These are phyloP conservation scores for Claviceps sp. DNA, from an alignment of 2,329 filamentous ascomycete species.

Conservation along the genomic window DNA sequence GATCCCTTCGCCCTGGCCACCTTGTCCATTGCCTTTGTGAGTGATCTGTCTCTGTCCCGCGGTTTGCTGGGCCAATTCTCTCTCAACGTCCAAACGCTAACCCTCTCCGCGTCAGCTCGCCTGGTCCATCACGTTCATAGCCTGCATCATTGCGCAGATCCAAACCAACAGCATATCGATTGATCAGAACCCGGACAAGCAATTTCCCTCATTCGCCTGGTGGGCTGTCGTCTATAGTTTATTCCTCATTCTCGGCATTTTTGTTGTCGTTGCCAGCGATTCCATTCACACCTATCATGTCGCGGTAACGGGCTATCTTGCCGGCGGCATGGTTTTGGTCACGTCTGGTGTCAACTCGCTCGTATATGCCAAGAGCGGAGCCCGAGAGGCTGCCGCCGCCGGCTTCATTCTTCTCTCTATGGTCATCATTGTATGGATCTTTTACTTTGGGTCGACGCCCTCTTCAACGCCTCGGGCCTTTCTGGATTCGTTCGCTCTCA, in stretches of 20 bases:
- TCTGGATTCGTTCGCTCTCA: conserved; percentile 87
- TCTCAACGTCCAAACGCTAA: neutral
- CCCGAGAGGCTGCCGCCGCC: conserved; percentile 75
- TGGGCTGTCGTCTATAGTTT: conserved; percentile 82
- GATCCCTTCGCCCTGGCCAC: conserved; percentile 94
- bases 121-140: conserved; percentile 86
- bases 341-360: conserved; percentile 77
- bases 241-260: conserved; percentile 67
- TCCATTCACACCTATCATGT: conserved; percentile 81
- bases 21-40: conserved; percentile 73
- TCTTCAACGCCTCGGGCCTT: conserved; percentile 77
- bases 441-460: conserved; percentile 92
- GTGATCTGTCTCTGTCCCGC: neutral
- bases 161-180: conserved; percentile 22
- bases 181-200: conserved; percentile 12
- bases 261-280: conserved; percentile 73
- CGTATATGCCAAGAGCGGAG: conserved; percentile 60
- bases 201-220: conserved; percentile 82
- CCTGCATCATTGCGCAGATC: conserved; percentile 61
- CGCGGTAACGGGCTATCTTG: conserved; percentile 77
- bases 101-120: conserved; percentile 49
- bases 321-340: conserved; percentile 69
- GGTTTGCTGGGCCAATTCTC: neutral
- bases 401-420: conserved; percentile 92
- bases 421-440: conserved; percentile 92